Base-by-base conservation (phyloP, 208 protist species). In the Leishmania tarentolae region DNA sequence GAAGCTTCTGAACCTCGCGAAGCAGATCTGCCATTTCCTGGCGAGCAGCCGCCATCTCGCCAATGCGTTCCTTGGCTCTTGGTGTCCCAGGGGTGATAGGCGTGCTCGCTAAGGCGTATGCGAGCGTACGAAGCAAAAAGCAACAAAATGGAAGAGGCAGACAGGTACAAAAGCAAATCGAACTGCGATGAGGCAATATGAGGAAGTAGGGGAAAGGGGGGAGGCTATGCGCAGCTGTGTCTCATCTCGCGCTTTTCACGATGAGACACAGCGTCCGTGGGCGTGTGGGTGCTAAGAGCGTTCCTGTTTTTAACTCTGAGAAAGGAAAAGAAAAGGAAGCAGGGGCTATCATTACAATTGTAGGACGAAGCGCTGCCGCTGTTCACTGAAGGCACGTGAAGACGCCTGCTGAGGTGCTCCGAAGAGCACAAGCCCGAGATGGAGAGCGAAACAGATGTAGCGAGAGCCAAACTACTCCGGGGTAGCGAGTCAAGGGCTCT, bases 1-100 rank as follows among this genome's bases (percentile, higher is more conserved):
- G 86, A 8, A 97, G 84, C 70, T 97, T 95, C 78, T 92, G 88
- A 46, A 97, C 76, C 75, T 95, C 86, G 5, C 91, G 92, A 53
- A 95, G 75, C 24, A 88, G 83, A 28, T 97, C 94, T 47, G 80
- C 47, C 53, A 91, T 83, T 50, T 96, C 94, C 47, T 92, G 83
- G 0, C 84, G 70, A 40, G 83, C 87, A 44, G 73, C 69, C 46
- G 87, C 74, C 90, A 92, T 94, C n/a, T 56, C 13, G 46, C 7
- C n/a, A 28, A 35, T 42, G 72, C 35, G 69, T 8, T 46, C 46
- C 40, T 72, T 21, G 21, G 6, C 31, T 31, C 40, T 15, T 9
- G 50, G 50, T n/a, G 37, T 7, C 17, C 17, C 40, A 2, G 9
- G 50, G 28, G 24, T 31, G 76, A 79, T 83, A 57, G 65, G 66